Evolutionary conservation across 352 stramenopile genomes (phyloP), one percentile per base, ranked within the genome.

Genomic region (Phytophthora meadii): DNA sequence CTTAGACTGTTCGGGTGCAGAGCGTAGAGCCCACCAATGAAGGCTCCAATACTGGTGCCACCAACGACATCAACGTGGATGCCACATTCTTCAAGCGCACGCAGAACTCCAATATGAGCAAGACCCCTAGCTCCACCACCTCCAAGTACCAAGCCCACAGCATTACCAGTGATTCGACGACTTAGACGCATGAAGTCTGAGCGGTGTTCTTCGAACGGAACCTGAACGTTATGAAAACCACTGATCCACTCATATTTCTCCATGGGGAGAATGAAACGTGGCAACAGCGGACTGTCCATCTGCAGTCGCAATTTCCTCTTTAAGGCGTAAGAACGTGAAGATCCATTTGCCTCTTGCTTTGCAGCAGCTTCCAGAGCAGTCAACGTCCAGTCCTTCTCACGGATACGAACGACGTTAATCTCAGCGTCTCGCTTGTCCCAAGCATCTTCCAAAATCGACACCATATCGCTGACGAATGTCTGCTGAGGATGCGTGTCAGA

Each of bases 41-140:
- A 95, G 1, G 89, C 88, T 34, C 89, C 89, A 51, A 94, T 94
- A 34, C 88, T 96, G 5, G 94, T 98, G 7, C 97, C 97, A 19
- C 90, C 97, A 48, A 98, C 88, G 5, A 98, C 86, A 68, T 99
- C 97, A 0, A 98, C 83, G 25, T 97, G 90, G 12, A 98, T 85
- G 0, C 92, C 93, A 27, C 87, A 94, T 58, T 98, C 94, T 46
- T 98, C 83, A 25, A 99, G 75, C 3, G 93, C 95, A 30, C 82
- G 84, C 10, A 99, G 76, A 0, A 99, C 91, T 10, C 96, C 94
- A 50, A 99, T 87, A 77, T 99, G 97, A 5, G 94, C 93, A 4
- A 98, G 76, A 11, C 96, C 97, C 61, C 96, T 71, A 15, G 94
- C 95, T 51, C 95, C 97, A 9, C 97, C 97, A 51, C 94, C 96